Percentiles rank a stretch among this genome's conserved stretches.
Conservation (phyloP, 495 filamentous ascomycete species). For the Penicillium atrosanguineum region DNA sequence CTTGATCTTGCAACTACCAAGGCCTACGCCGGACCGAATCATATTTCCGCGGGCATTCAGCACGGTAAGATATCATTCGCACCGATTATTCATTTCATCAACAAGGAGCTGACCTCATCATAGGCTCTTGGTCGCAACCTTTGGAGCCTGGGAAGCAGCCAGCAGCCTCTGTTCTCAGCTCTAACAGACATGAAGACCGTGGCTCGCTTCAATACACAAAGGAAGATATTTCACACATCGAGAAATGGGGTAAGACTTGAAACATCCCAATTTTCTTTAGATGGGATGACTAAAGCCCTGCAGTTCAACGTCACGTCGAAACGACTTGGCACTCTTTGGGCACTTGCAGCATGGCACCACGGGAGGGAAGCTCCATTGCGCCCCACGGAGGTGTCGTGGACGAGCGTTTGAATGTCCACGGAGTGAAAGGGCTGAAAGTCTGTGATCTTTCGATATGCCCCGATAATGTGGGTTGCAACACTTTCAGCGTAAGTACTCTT, state of each 20-base stretch:
- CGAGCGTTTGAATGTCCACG: conserved; percentile 76
- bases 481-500: conserved; percentile 47
- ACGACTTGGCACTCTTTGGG: conserved; percentile 73
- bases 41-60: conserved; percentile 69
- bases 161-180: conserved; percentile 44
- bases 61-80: conserved; percentile 37
- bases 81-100: not conserved
- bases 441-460: conserved; percentile 79
- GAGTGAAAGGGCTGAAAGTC: conserved; percentile 77
- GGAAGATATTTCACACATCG: conserved; percentile 65
- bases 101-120: not conserved
- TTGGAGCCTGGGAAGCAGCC: conserved; percentile 48
- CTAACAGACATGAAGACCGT: conserved; percentile 52
- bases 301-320: conserved; percentile 62
- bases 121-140: conserved; percentile 43
- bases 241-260: conserved; percentile 66
- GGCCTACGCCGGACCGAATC: conserved; percentile 69
- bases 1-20: conserved; percentile 74
- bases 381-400: conserved; percentile 75
- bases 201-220: conserved; percentile 64
- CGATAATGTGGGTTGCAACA: conserved; percentile 81
- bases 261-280: too few species aligned
- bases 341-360: conserved; percentile 80
- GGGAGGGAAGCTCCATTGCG: conserved; percentile 74
- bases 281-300: not conserved